Base-by-base conservation (phyloP, 768 basidiomycete species). In the Xerocomellus chrysenteron region DNA sequence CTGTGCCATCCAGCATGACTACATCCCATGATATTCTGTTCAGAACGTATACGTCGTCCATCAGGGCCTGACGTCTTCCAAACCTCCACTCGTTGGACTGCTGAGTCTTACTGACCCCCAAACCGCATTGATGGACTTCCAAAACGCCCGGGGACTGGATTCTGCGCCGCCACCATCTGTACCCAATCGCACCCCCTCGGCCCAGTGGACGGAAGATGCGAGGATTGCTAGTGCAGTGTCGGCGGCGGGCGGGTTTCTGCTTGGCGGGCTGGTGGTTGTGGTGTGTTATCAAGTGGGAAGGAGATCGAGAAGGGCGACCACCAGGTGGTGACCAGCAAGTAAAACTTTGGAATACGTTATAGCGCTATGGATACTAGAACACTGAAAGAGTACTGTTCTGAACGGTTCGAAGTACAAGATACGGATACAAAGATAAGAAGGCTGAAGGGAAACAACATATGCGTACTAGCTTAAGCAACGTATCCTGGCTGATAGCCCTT, bases 31-130 rank as follows among this genome's bases (percentile, higher is more conserved):
- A 35, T 46, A 4, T 46, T 41, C 48, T 53, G 54, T 54, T 36
- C 54, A 82, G 83, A 86, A 84, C 62, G 79, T 81, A 28, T 84
- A 85, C 52, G 77, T 74, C 41, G 73, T 75, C 36, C 80, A 85
- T 59, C 77, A 80, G 47, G 75, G 68, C 32, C 67, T 68, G 41
- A 81, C 75, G 30, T 63, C 73, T 10, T 67, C 65, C 3, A 67
- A 71, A 32, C 73, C 76, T 21, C 80, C 82, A 4, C 51, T 64
- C 40, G 72, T 84, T 44, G 84, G 81, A 26, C 69, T 85, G 14
- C 60, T 76, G 61, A 74, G 67, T 49, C 66, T 77, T 41, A 85
- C 80, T 1, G 71, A 84, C 58, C 59, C 74, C 1, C 51, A 55
- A 1, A 30, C 63, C 2, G 72, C 80, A 17, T 59, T 79, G 26